Conservation (phyloP, 805 yeast genomes). For the Cyberlindnera petersonii region DNA sequence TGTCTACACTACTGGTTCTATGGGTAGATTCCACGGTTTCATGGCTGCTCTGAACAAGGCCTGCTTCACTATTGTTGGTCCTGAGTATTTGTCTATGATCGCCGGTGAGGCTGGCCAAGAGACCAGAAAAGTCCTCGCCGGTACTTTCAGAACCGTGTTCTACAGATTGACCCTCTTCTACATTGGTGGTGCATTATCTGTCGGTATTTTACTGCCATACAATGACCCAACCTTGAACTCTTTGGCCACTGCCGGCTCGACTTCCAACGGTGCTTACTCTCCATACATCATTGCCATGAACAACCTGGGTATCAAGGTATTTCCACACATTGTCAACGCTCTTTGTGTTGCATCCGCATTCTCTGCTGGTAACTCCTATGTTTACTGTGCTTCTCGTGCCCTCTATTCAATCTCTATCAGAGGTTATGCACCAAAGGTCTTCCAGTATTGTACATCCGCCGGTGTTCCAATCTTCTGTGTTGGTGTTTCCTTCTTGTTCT, state of each 20-base stretch:
- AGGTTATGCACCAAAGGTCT: conserved; percentile 57
- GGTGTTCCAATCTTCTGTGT: conserved; percentile 79
- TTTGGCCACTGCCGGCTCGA: conserved; percentile 60
- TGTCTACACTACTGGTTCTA: conserved; percentile 47
- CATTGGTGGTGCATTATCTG: conserved; percentile 60
- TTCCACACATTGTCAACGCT: conserved; percentile 49
- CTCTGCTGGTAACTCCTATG: conserved; percentile 52
- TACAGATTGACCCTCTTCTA: conserved; percentile 59
- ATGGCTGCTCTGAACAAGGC: conserved; percentile 67
- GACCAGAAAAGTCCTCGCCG: conserved; percentile 68
- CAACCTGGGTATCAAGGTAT: conserved; percentile 46
- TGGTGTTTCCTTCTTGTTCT: conserved; percentile 48
- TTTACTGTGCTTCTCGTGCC: conserved; percentile 56
- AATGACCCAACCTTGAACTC: conserved; percentile 48
- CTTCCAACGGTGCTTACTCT: conserved; percentile 49
- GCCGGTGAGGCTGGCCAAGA: conserved; percentile 74
- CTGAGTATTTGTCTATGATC: conserved; percentile 77
- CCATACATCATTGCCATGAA: conserved; percentile 58
- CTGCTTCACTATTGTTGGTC: conserved; percentile 75
- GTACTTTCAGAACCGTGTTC: conserved; percentile 71
- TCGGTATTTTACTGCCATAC: conserved; percentile 62
- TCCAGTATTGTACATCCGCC: conserved; percentile 52
- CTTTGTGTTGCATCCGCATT: conserved; percentile 51
- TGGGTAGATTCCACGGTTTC: conserved; percentile 67
- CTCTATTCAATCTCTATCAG: conserved; percentile 50